Conservation (phyloP, 2,329 filamentous ascomycete genomes). For the Xylaria polymorpha region DNA sequence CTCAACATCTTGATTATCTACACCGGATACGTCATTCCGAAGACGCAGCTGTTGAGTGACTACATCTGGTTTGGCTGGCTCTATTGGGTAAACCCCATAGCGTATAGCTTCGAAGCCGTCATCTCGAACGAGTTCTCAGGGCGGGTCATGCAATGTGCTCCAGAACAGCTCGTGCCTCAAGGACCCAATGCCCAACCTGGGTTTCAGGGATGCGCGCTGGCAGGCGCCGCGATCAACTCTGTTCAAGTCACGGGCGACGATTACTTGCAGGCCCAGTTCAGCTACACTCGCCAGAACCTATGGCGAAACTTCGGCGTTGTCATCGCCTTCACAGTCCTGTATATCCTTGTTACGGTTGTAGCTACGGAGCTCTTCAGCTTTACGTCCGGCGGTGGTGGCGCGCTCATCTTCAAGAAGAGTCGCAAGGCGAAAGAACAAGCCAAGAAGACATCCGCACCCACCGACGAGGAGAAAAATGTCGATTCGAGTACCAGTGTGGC, state of each 20-base stretch:
- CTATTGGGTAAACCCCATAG: constrained; percentile 72
- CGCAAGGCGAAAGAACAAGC: constrained; percentile 67
- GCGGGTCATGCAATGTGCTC: constrained; percentile 61
- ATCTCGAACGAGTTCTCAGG: constrained; percentile 66
- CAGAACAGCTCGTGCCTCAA: constrained; percentile 59
- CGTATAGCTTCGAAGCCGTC: constrained; percentile 73
- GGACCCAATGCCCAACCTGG: constrained; percentile 55
- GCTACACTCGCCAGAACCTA: constrained; percentile 67
- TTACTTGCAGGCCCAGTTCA: constrained; percentile 65
- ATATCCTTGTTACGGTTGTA: constrained; percentile 76
- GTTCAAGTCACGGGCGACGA: constrained; percentile 63
- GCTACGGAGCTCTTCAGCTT: constrained; percentile 77
- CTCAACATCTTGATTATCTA: constrained; percentile 74
- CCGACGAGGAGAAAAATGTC: constrained; percentile 69
- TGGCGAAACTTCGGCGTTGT: constrained; percentile 85
- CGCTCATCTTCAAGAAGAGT: constrained; percentile 77
- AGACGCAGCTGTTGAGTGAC: constrained; percentile 63
- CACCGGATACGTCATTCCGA: constrained; percentile 73
- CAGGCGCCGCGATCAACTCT: constrained; percentile 62
- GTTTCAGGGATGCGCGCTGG: constrained; percentile 67
- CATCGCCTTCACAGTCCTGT: constrained; percentile 79
- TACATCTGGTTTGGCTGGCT: constrained; percentile 80
- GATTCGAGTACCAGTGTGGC: constrained; percentile 45
- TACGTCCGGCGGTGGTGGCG: constrained; percentile 70
- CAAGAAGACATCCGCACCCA: constrained; percentile 54